phyloP scores from a whole-genome alignment of 192 early-diverging fungal genomes.

The Obelidium mucronatum region DNA sequence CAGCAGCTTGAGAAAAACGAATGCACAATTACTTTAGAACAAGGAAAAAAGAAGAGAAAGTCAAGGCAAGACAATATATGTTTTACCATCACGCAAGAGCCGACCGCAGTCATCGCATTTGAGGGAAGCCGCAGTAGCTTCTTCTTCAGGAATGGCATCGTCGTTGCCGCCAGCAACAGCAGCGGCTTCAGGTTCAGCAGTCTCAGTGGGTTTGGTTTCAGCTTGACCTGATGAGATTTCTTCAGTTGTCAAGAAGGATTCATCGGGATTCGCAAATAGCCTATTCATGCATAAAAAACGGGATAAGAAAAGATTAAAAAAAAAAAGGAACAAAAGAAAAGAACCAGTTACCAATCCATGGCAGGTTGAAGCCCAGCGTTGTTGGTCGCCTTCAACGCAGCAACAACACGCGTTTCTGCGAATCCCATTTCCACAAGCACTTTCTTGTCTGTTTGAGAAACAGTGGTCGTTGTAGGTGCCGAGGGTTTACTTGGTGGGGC shows the following conservation, averaged over 20 bases:
- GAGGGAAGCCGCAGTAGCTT: conserved; percentile 81
- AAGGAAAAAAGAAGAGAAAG: conserved; percentile 6
- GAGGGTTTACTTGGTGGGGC: not conserved
- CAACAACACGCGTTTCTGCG: conserved; percentile 66
- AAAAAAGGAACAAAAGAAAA: not conserved
- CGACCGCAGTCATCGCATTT: conserved; percentile 84
- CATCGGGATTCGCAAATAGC: conserved; percentile 75
- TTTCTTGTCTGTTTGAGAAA: conserved; percentile 38
- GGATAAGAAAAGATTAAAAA: too few relatives aligned
- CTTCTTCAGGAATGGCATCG: conserved; percentile 35
- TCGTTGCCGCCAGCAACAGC: conserved; percentile 14
- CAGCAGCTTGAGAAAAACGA: conserved; percentile 51
- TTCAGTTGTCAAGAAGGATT: conserved; percentile 58
- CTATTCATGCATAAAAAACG: too few relatives aligned
- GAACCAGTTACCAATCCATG: conserved; percentile 78
- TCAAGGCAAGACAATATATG: too few relatives aligned
- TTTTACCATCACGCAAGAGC: conserved; percentile 78
- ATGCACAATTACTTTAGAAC: conserved; percentile 9
- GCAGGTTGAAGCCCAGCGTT: conserved; percentile 82
- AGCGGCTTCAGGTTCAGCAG: conserved; percentile 33
- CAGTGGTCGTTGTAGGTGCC: not conserved
- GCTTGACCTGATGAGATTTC: conserved; percentile 47
- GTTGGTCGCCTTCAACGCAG: conserved; percentile 73
- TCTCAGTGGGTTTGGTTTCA: conserved; percentile 17
- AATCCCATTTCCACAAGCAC: conserved; percentile 74